Evolutionary conservation across 2,329 filamentous ascomycete genomes (phyloP).

Genomic region (Phaeosphaeriaceae sp.): DNA sequence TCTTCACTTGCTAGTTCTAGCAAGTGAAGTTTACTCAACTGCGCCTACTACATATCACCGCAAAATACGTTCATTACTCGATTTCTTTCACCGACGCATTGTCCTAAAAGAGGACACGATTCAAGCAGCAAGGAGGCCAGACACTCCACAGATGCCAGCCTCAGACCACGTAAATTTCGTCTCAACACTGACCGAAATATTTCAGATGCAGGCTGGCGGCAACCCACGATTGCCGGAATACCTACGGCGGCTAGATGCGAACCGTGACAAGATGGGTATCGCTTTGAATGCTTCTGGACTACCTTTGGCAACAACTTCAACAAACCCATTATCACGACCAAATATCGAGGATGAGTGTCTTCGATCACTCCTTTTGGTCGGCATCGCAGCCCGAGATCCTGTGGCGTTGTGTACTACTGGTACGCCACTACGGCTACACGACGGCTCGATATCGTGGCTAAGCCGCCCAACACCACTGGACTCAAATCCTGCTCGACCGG

Average conservation of each 20-base stretch:
- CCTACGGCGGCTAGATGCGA: conserved; percentile 49
- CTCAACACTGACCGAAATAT: conserved; percentile 44
- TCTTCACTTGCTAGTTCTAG: conserved; percentile 48
- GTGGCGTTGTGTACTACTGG: conserved; percentile 49
- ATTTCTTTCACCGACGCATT: conserved; percentile 21
- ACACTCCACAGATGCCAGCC: conserved; percentile 16
- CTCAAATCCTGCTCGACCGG: conserved; percentile 9
- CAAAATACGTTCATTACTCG: conserved; percentile 28
- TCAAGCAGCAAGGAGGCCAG: conserved; percentile 19
- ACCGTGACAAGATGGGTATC: conserved; percentile 53
- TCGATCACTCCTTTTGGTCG: conserved; percentile 49
- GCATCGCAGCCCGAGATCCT: conserved; percentile 50
- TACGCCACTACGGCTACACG: conserved; percentile 38
- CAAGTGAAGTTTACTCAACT: conserved; percentile 27
- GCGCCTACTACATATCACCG: conserved; percentile 14
- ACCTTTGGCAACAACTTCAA: conserved; percentile 45
- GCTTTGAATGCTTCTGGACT: conserved; percentile 50
- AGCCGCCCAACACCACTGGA: conserved; percentile 37
- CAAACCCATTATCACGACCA: conserved; percentile 35
- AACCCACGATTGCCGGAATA: conserved; percentile 50
- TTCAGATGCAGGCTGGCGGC: conserved; percentile 51
- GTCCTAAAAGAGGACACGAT: conserved; percentile 7
- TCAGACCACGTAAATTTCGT: conserved; percentile 17
- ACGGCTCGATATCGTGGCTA: conserved; percentile 43
- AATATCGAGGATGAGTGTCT: conserved; percentile 50